A percentile compares a stretch with the other conserved stretches of the same genome.
Evolutionary conservation across 768 basidiomycete genomes (phyloP).

Genomic region (Leucosporidium yakuticum): DNA sequence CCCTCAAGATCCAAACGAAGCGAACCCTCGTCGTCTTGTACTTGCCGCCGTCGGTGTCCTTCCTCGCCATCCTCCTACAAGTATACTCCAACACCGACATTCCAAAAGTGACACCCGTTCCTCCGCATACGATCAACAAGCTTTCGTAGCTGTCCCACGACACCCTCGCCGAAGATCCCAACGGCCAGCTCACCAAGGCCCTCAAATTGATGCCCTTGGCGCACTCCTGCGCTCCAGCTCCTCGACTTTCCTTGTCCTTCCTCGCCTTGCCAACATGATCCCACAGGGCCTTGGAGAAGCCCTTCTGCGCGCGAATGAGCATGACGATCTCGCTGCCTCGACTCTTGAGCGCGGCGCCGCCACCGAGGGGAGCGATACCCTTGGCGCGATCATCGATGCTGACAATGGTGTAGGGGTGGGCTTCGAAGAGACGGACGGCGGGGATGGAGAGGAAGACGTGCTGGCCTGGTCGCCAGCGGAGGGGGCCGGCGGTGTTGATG

Average conservation of each 20-base stretch:
- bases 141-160: slow-evolving; percentile 58
- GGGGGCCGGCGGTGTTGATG: slow-evolving; percentile 53
- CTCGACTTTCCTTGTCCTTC: slow-evolving; percentile 41
- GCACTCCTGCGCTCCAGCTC: slow-evolving; percentile 23
- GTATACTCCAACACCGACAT: slow-evolving; percentile 58
- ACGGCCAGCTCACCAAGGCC: slow-evolving; percentile 62
- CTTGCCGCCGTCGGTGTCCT: slow-evolving; percentile 39
- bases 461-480: slow-evolving; percentile 72
- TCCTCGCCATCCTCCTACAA: slow-evolving; percentile 31
- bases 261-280: slow-evolving; percentile 48
- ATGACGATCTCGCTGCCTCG: slow-evolving; percentile 58
- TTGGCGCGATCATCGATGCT: slow-evolving; percentile 48
- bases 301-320: slow-evolving; percentile 62
- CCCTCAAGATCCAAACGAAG: slow-evolving; percentile 71
- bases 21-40: slow-evolving; percentile 54
- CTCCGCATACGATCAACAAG: slow-evolving; percentile 61
- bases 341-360: slow-evolving; percentile 37
- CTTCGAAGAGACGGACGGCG: slow-evolving; percentile 55
- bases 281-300: slow-evolving; percentile 66
- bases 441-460: slow-evolving; percentile 67
- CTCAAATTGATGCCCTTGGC: slow-evolving; percentile 52
- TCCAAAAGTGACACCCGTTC: slow-evolving; percentile 70
- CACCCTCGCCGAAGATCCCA: slow-evolving; percentile 59
- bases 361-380: slow-evolving; percentile 8
- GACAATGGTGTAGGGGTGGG: slow-evolving; percentile 69